Evolutionary conservation across 2,329 filamentous ascomycete genomes (phyloP).

Genomic region (Tolypocladium tundrense): DNA sequence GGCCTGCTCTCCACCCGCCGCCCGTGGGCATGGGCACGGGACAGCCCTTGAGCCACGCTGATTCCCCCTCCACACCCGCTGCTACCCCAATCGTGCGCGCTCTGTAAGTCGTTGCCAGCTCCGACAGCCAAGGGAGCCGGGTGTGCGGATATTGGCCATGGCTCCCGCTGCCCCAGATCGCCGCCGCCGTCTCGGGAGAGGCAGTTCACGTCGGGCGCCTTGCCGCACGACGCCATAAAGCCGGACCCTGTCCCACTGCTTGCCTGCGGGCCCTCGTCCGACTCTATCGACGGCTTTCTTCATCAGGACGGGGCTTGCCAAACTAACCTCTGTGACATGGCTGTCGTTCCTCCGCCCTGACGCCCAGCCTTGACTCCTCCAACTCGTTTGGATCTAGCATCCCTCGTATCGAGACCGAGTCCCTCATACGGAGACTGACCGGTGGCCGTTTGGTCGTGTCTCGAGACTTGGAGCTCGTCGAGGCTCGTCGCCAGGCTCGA

Average conservation of each 20-base stretch:
- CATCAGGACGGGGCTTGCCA: not conserved
- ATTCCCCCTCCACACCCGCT: not conserved
- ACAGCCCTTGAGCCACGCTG: not conserved
- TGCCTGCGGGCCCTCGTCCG: not conserved
- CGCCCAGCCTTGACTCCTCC: not conserved
- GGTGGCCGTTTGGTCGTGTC: not conserved
- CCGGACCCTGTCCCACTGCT: not conserved
- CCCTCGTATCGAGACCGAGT: not conserved
- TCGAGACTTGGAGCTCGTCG: not conserved
- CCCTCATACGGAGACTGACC: not conserved
- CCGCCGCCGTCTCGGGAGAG: not conserved
- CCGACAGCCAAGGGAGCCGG: not conserved
- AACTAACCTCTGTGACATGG: not conserved
- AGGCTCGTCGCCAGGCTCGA: not conserved
- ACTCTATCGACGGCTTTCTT: not conserved
- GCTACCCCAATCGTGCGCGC: not conserved
- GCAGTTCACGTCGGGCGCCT: not conserved
- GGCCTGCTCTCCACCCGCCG: not conserved
- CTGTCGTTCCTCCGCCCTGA: not conserved
- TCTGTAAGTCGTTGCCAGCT: not conserved
- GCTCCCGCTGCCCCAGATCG: not conserved
- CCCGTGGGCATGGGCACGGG: not conserved
- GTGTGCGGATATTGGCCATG: not conserved
- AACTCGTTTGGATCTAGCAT: not conserved
- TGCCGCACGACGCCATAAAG: not conserved